Conservation (phyloP, 1,284 basidiomycete species). For the Ceratobasidium sp. region DNA sequence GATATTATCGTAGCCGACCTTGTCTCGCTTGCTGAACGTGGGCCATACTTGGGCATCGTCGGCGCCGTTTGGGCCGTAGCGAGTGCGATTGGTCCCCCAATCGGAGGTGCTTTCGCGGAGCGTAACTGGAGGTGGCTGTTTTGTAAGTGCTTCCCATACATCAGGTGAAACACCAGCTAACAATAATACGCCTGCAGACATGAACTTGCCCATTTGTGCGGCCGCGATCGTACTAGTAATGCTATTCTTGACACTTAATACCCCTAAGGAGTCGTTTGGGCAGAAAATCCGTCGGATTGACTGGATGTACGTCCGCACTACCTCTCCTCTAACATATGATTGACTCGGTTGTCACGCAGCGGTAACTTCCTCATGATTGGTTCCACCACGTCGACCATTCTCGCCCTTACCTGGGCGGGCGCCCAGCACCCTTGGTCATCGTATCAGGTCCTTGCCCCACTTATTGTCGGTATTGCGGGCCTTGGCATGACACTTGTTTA, state of each 20-base stretch:
- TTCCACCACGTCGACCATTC: slow-evolving; percentile 45
- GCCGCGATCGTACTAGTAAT: slow-evolving; percentile 51
- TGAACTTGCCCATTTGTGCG: slow-evolving; percentile 56
- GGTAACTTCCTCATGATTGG: slow-evolving; percentile 51
- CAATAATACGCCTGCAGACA: slow-evolving; percentile 45
- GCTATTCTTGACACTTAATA: slow-evolving; percentile 52
- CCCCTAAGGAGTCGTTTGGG: slow-evolving; percentile 47
- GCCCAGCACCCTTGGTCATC: slow-evolving; percentile 51
- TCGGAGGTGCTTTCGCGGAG: slow-evolving; percentile 52
- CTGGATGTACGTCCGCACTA: slow-evolving; percentile 50
- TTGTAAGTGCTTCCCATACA: slow-evolving; percentile 47
- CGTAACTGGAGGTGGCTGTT: slow-evolving; percentile 54
- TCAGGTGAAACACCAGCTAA: too few species aligned
- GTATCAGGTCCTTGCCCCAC: slow-evolving; percentile 49
- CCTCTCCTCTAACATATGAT: not conserved
- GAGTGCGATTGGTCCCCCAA: slow-evolving; percentile 48
- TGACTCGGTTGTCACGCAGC: slow-evolving; percentile 43
- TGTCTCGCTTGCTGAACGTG: slow-evolving; percentile 54
- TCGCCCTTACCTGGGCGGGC: slow-evolving; percentile 53
- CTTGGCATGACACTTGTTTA: slow-evolving; percentile 45
- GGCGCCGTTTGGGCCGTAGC: slow-evolving; percentile 50
- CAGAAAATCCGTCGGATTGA: slow-evolving; percentile 51
- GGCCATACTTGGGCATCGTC: slow-evolving; percentile 50
- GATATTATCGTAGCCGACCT: slow-evolving; percentile 57
- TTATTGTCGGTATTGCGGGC: slow-evolving; percentile 46